These are phyloP conservation scores for Papiliotrema terrestris DNA, from an alignment of 1,284 basidiomycete genomes.

Conservation along the genomic window DNA sequence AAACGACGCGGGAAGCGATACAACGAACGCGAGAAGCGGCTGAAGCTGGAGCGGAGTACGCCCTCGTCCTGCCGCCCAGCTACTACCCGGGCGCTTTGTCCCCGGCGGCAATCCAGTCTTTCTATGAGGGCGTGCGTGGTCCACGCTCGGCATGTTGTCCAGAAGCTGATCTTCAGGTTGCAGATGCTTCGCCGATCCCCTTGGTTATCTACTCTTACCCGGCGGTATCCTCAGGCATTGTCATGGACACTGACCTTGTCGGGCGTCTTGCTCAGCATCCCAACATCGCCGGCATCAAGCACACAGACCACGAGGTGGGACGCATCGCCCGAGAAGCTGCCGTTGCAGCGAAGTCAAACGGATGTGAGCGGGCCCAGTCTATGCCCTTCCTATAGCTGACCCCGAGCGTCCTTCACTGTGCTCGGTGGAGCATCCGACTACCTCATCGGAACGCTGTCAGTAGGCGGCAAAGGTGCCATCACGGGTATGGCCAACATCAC, in stretches of 20 bases:
- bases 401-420: slow-evolving; percentile 32
- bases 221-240: slow-evolving; percentile 32
- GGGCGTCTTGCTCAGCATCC: slow-evolving; percentile 28
- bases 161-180: slow-evolving; percentile 16
- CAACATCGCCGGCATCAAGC: slow-evolving; percentile 40
- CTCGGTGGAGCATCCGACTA: slow-evolving; percentile 45
- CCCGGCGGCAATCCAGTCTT: slow-evolving; percentile 18
- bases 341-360: neutral
- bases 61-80: slow-evolving; percentile 29
- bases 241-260: slow-evolving; percentile 35
- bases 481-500: slow-evolving; percentile 43
- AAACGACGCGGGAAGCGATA: slow-evolving; percentile 29
- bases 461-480: slow-evolving; percentile 39
- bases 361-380: no score
- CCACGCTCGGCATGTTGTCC: no score
- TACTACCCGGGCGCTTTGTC: slow-evolving; percentile 32
- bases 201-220: slow-evolving; percentile 40
- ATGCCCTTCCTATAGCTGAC: neutral
- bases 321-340: slow-evolving; percentile 29
- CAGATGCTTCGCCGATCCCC: slow-evolving; percentile 31
- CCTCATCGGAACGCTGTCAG: slow-evolving; percentile 28
- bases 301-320: slow-evolving; percentile 44
- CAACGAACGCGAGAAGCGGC: slow-evolving; percentile 20
- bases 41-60: slow-evolving; percentile 30
- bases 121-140: slow-evolving; percentile 8